Evolutionary conservation across 164 flowering plant genomes (phyloP), one percentile per base, ranked within the genome.

Genomic region (Litsea cubeba): DNA sequence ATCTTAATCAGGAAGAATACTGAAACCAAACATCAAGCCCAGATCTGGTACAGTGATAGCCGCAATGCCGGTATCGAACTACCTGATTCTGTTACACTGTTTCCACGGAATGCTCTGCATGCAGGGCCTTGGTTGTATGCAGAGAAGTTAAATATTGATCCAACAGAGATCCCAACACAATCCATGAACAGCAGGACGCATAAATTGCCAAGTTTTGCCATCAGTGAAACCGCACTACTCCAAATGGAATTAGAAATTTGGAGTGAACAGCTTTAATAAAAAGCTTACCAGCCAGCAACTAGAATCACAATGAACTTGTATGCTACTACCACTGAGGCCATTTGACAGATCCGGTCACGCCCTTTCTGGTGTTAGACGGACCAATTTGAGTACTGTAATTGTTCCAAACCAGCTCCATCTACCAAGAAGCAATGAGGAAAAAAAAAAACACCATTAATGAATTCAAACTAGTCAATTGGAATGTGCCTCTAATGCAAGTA

Each of bases 351-450:
- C 83, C 88, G 50, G 81, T 40, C 20, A 80, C 73, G 25, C 77
- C 78, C 76, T 84, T 87, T 77, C 75, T 84, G 77, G 65, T 71
- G 70, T 79, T 85, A 12, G 84, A 71, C 12, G 79, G 71, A 69
- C 83, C 82, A 69, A 83, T 65, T 63, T 75, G 76, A 60, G 76
- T 76, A 1, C 69, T 58, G 17, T 88, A 80, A 77, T 91, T 88
- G 63, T 91, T 89, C 97, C 98, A 94, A 68, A 88, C 83, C 88
- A 88, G 74, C 85, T 92, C 97, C 90, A 92, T 90, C 98, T 94
- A 85, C 26, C 50, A 81, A 3, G 7, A 50, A 72, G 49, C 23
- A 82, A 65, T 23, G 51, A 40, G 11, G 10, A 1, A 7, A 40
- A 40, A 40, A 1, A 35, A 40, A 40, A 7, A 46, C n/a, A 69